phyloP scores from a whole-genome alignment of 2,329 filamentous ascomycete species.

The Bertia moriformis region DNA sequence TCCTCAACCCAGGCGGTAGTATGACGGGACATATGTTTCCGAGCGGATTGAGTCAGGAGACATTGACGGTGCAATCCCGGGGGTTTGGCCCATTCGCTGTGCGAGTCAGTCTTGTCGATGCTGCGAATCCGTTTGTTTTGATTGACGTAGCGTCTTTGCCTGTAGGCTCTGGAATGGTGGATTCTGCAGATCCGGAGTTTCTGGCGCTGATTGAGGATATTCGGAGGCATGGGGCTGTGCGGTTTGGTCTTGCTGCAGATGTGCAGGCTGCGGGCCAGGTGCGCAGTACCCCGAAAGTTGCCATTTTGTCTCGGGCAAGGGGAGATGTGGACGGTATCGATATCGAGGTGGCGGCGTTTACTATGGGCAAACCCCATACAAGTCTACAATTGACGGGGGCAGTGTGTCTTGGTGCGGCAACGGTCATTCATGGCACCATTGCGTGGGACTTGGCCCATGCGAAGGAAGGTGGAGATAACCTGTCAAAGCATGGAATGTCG shows the following conservation, averaged over 20 bases:
- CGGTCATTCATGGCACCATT: conserved; percentile 24
- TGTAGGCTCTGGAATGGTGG: too few relatives aligned
- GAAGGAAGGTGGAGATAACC: neutral
- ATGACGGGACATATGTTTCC: conserved; percentile 44
- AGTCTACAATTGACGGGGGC: conserved; percentile 36
- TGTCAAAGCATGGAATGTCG: neutral
- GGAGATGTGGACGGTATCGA: neutral
- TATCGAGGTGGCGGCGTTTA: conserved; percentile 24
- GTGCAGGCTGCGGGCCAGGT: conserved; percentile 15
- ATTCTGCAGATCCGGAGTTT: conserved; percentile 11
- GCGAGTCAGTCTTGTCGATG: conserved; percentile 16
- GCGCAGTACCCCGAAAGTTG: conserved; percentile 36
- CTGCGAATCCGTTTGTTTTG: conserved; percentile 28
- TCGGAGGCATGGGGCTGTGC: conserved; percentile 33
- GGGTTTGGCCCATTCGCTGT: conserved; percentile 12
- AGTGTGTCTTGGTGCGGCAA: conserved; percentile 28
- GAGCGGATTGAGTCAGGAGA: conserved; percentile 32
- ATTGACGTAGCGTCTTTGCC: conserved; percentile 31
- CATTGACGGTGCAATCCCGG: conserved; percentile 20
- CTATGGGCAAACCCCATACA: conserved; percentile 32
- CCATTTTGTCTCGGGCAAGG: conserved; percentile 25
- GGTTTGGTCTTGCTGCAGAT: conserved; percentile 36
- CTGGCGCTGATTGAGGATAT: conserved; percentile 29
- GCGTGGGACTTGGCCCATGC: conserved; percentile 4
- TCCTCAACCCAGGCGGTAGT: conserved; percentile 41